Evolutionary conservation across 805 yeast genomes (phyloP).

Genomic region (Wickerhamomyces bisporus): DNA sequence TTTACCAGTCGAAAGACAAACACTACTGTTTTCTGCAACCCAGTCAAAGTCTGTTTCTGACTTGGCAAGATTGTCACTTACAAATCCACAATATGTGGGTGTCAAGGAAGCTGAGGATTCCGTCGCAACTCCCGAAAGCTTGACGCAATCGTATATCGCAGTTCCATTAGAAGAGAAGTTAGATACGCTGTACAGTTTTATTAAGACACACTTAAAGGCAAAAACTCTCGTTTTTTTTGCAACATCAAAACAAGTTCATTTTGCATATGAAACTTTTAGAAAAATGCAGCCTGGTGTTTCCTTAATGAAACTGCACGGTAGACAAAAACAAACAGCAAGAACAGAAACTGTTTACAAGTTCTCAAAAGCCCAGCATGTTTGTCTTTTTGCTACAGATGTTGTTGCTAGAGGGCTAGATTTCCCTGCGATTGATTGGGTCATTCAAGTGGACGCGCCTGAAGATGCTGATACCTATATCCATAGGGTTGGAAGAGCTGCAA

Average conservation of each 20-base stretch:
- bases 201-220: constrained; percentile 75
- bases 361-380: constrained; percentile 43
- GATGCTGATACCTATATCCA: constrained; percentile 91
- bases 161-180: constrained; percentile 75
- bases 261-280: constrained; percentile 27
- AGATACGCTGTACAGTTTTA: constrained; percentile 68
- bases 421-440: constrained; percentile 88
- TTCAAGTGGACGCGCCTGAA: constrained; percentile 92
- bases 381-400: constrained; percentile 93
- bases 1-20: constrained; percentile 86
- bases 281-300: constrained; percentile 38
- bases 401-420: constrained; percentile 97
- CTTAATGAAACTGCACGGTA: constrained; percentile 76
- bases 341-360: constrained; percentile 64
- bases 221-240: constrained; percentile 73
- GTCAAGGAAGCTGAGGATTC: constrained; percentile 65
- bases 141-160: constrained; percentile 78
- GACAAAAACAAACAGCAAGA: constrained; percentile 74
- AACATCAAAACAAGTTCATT: constrained; percentile 53
- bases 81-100: constrained; percentile 85
- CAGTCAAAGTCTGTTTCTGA: constrained; percentile 80
- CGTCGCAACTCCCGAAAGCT: constrained; percentile 73
- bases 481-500: constrained; percentile 92
- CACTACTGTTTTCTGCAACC: constrained; percentile 93
- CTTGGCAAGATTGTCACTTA: constrained; percentile 81